Conservation (phyloP, 106 monocot genomes). For the Platanthera guangdongensis region DNA sequence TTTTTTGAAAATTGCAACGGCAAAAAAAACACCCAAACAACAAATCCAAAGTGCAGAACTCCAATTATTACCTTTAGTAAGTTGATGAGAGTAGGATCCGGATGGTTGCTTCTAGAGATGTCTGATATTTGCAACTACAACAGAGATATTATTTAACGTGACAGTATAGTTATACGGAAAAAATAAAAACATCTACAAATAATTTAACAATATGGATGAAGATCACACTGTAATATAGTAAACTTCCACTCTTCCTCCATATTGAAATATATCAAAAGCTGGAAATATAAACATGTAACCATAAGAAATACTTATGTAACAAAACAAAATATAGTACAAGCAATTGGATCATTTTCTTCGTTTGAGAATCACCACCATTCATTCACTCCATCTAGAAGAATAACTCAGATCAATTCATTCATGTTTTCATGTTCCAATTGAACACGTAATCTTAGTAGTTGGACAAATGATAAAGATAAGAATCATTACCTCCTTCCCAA, state of each 20-base stretch:
- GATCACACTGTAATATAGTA: neutral
- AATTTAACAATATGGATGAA: neutral
- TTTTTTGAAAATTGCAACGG: too few species aligned
- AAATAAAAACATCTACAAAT: neutral
- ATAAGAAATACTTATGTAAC: neutral
- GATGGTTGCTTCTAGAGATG: constrained; percentile 33
- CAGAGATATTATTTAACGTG: neutral
- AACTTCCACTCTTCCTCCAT: neutral
- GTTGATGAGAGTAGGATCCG: constrained; percentile 50
- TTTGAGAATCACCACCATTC: too few species aligned
- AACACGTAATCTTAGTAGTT: neutral
- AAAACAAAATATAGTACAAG: neutral
- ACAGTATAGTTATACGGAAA: neutral
- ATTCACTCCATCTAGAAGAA: too few species aligned
- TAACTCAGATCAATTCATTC: too few species aligned
- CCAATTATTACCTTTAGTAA: constrained; percentile 54
- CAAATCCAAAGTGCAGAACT: neutral
- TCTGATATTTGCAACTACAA: constrained; percentile 74
- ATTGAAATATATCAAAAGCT: neutral
- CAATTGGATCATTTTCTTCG: too few species aligned
- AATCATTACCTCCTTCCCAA: constrained; percentile 68
- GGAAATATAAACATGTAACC: neutral
- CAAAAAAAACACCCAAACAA: too few species aligned
- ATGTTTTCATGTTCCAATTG: too few species aligned
- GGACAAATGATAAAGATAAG: neutral